Base-by-base conservation (phyloP, 306 rosid genomes). In the Casuarina glauca region DNA sequence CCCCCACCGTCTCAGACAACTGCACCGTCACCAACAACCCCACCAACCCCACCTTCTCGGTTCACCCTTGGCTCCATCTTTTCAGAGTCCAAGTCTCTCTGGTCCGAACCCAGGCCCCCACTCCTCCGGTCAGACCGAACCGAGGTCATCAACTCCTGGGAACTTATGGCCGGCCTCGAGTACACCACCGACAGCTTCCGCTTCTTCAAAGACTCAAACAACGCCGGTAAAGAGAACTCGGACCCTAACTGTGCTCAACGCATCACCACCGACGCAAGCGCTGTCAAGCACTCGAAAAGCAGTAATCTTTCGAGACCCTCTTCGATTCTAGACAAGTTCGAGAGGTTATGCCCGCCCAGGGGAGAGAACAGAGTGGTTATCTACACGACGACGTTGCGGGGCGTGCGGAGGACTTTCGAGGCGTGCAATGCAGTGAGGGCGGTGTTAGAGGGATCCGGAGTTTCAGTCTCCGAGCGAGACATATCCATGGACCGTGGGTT, bases 101-200 rank as follows among this genome's bases (percentile, higher is more conserved):
- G 74, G 89, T 79, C 86, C 52, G 85, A 83, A 32, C 84, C 87
- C 8, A 86, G 80, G 48, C 80, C 91, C 5, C 82, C 78, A 57
- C 74, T 75, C 3, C 84, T 60, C 50, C 79, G 81, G 3, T 72
- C 81, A 44, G 85, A 78, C 44, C 91, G 86, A 7, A 13, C 90
- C 0, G 97, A 94, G 44, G 89, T 94, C 72, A 94, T 94, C 8
- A 94, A 92, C 88, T 92, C 96, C 0, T 94, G 98, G 98, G 98
- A 94, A 61, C 98, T 92, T 85, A 94, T 92, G 98, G 93, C 90
- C 3, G 98, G 96, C 35, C 96, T 92, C 6, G 98, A 92, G 78
- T 58, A 58, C 64, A 58, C 64, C 39, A 53, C 91, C 1, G 97
- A 91, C 3, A 93, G 97, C 77, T 93, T 91, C 88, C 89, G 97